Evolutionary conservation across 202 grass and related monocot species (phyloP).

Genomic region (Zizania palustris): DNA sequence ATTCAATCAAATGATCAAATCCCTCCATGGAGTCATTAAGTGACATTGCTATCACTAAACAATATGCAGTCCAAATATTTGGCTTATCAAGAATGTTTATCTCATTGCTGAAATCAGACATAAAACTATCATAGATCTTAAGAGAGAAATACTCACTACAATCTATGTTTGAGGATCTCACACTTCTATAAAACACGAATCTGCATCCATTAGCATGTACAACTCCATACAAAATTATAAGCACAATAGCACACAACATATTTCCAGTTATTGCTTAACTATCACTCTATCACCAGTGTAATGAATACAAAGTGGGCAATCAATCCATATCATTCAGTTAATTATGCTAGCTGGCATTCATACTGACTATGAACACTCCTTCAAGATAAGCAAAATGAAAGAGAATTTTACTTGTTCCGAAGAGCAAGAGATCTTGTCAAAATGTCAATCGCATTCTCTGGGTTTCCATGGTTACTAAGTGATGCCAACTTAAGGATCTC

Average conservation of each 20-base stretch:
- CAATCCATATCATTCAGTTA: slow-evolving; percentile 7
- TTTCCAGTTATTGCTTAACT: not conserved
- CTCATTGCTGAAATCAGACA: too few relatives aligned
- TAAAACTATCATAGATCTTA: not conserved
- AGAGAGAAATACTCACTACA: slow-evolving; percentile 10
- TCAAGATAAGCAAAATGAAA: slow-evolving; percentile 14
- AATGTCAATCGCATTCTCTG: slow-evolving; percentile 65
- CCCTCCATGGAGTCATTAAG: not conserved
- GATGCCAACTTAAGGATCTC: slow-evolving; percentile 83
- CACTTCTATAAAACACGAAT: not conserved
- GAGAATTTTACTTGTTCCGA: slow-evolving; percentile 71
- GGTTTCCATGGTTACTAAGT: slow-evolving; percentile 71
- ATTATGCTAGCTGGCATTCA: not conserved
- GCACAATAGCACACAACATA: not conserved
- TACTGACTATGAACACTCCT: slow-evolving; percentile 8
- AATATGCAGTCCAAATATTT: not conserved
- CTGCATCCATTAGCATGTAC: not conserved
- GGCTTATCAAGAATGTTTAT: too few relatives aligned
- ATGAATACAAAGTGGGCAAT: not conserved
- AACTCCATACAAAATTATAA: not conserved
- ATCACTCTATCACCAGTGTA: not conserved
- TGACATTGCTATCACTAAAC: not conserved
- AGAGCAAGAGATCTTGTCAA: slow-evolving; percentile 79
- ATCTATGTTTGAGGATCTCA: slow-evolving; percentile 5
- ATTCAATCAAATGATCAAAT: slow-evolving; percentile 14